A percentile compares a stretch with the other conserved stretches of the same genome.
Evolutionary conservation across 495 filamentous ascomycete genomes (phyloP).

Genomic region (Penicillium pancosmium): DNA sequence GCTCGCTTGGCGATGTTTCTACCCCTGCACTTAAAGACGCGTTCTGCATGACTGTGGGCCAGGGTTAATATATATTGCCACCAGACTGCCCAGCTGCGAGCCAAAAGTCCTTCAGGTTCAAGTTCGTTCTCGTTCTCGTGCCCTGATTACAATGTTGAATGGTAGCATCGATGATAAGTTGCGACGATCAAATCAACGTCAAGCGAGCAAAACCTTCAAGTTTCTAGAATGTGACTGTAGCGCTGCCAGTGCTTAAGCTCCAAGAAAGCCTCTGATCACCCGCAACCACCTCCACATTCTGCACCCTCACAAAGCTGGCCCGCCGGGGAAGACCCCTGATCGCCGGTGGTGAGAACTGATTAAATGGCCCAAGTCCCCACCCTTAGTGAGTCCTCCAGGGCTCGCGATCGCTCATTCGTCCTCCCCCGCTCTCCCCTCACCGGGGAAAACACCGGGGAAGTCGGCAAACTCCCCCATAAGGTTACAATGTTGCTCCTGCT

Average conservation of each 20-base stretch:
- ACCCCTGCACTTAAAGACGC: no score
- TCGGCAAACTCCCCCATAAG: slow-evolving; percentile 14
- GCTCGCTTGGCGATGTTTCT: no score
- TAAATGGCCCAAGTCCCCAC: not conserved
- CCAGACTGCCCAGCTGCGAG: no score
- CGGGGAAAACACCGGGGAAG: slow-evolving; percentile 23
- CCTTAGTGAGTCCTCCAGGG: not conserved
- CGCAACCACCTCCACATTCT: slow-evolving; percentile 8
- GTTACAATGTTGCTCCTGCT: not conserved
- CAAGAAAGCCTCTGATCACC: slow-evolving; percentile 1
- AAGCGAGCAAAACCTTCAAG: not conserved
- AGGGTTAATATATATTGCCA: no score
- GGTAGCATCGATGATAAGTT: not conserved
- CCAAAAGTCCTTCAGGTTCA: no score
- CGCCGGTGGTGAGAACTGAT: not conserved
- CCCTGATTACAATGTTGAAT: no score
- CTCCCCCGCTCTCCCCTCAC: slow-evolving; percentile 13
- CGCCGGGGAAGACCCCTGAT: slow-evolving; percentile 1
- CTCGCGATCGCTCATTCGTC: slow-evolving; percentile 15
- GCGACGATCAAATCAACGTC: not conserved
- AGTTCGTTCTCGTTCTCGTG: no score
- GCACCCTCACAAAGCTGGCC: not conserved
- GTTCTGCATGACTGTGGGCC: no score
- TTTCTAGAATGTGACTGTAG: not conserved
- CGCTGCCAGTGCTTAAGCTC: not conserved